Conservation (phyloP, 2,329 filamentous ascomycete genomes). For the Alternaria atra region DNA sequence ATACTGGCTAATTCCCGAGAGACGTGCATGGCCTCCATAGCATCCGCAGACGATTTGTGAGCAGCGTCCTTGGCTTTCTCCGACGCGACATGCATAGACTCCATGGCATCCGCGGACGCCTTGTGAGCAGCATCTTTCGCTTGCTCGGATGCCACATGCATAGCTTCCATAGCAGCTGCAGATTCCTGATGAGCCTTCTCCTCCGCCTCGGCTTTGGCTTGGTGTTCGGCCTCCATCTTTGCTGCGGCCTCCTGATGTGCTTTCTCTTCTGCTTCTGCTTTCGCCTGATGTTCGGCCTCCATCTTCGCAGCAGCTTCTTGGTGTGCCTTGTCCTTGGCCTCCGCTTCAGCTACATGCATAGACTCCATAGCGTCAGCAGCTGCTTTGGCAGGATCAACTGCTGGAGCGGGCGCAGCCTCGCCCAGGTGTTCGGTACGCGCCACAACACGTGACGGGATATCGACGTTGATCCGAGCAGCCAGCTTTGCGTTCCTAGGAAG, state of each 20-base stretch:
- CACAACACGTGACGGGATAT: slow-evolving; percentile 13
- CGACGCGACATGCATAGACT: slow-evolving; percentile 21
- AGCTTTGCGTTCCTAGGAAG: slow-evolving; percentile 19
- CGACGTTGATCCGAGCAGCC: slow-evolving; percentile 8
- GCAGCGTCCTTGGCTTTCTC: slow-evolving; percentile 18
- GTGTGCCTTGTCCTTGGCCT: slow-evolving; percentile 28
- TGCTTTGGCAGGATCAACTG: slow-evolving; percentile 15
- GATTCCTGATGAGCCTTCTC: slow-evolving; percentile 15
- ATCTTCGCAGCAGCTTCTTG: slow-evolving; percentile 27
- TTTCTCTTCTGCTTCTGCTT: slow-evolving; percentile 26
- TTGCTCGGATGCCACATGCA: slow-evolving; percentile 20
- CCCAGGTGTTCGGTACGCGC: slow-evolving; percentile 23
- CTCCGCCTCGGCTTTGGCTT: slow-evolving; percentile 15
- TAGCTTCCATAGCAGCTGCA: slow-evolving; percentile 22
- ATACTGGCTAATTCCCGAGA: slow-evolving; percentile 17
- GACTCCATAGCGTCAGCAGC: slow-evolving; percentile 18
- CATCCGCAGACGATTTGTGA: slow-evolving; percentile 20
- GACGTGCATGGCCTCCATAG: slow-evolving; percentile 25
- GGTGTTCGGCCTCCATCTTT: slow-evolving; percentile 19
- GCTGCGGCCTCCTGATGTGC: slow-evolving; percentile 25
- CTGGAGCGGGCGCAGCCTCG: slow-evolving; percentile 18
- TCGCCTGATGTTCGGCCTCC: slow-evolving; percentile 26
- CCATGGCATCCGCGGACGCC: slow-evolving; percentile 21
- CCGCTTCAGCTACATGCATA: slow-evolving; percentile 30
- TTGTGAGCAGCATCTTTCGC: slow-evolving; percentile 21